These are phyloP conservation scores for Penicillium ochrochloron DNA, from an alignment of 495 filamentous ascomycete genomes.

Conservation along the genomic window DNA sequence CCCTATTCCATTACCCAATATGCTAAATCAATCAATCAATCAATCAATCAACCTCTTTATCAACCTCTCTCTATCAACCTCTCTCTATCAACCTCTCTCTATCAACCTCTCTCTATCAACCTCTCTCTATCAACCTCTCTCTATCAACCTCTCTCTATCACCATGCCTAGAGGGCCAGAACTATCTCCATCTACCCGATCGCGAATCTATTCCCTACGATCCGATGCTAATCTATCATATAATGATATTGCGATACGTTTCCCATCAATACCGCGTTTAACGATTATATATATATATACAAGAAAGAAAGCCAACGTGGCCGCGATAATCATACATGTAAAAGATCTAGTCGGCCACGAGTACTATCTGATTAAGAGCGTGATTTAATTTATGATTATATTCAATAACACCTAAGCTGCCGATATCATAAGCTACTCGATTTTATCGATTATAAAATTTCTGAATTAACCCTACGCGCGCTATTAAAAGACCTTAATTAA, in stretches of 20 bases:
- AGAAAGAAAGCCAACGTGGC: neutral
- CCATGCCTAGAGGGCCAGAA: neutral
- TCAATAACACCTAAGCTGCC: neutral
- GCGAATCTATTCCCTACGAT: neutral
- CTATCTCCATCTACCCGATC: neutral
- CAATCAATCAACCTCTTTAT: too few relatives aligned
- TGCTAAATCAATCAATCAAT: too few relatives aligned
- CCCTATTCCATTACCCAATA: too few relatives aligned
- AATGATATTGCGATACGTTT: neutral
- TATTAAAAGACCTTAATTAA: neutral
- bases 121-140: too few relatives aligned
- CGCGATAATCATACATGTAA: neutral
- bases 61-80: too few relatives aligned
- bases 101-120: too few relatives aligned
- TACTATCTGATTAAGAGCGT: neutral
- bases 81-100: too few relatives aligned
- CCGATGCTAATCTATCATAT: neutral
- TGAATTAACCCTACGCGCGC: neutral
- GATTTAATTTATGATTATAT: neutral
- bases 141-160: too few relatives aligned
- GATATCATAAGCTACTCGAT: neutral
- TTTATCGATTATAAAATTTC: neutral
- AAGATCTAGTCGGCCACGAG: neutral
- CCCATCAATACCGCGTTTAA: neutral
- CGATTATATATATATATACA: neutral